Evolutionary conservation across 2,329 filamentous ascomycete genomes (phyloP), one percentile per base, ranked within the genome.

Genomic region (Fusarium metavorans): DNA sequence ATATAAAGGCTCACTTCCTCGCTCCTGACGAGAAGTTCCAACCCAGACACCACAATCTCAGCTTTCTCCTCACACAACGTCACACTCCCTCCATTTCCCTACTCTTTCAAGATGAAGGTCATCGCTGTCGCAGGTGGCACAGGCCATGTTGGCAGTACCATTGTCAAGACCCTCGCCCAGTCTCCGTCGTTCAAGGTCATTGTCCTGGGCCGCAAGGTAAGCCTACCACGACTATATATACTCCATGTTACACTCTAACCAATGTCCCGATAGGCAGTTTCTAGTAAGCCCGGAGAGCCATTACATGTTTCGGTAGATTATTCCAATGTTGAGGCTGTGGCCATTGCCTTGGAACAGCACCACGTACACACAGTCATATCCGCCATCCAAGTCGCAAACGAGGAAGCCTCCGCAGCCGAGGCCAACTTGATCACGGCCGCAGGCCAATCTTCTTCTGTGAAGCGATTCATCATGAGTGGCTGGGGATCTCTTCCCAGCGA

Each of bases 361-460:
- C 23, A 35, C 14, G 50, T 65, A 4, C 25, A 65, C 27, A 65
- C 62, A n/a, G 35, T 65, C 27, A 65, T 65, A 5, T 65, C 62
- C 30, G 34, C 62, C 9, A 65, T 65, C 52, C 50, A 65, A 58
- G 50, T 65, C 25, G 52, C 39, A 35, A 52, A 35, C 41, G n/a
- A 65, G 30, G 48, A 37, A 5, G 48, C 48, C 14, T 39, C 50
- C 11, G 6, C 34, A 18, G 52, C 62, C 18, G 39, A 65, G 27
- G n/a, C 45, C 34, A 58, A 58, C 16, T 30, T 65, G 6, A 43
- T 65, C 27, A 56, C 39, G 11, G 54, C 54, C 8, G 34, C 54
- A 37, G 54, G 8, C 23, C 54, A 58, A 14, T 37, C 32, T 16
- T 13, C 54, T 2, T 39, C 54, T 8, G 54, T 58, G 6, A 37